phyloP scores from a whole-genome alignment of 495 filamentous ascomycete species.

The Tuber umbilicatum region DNA sequence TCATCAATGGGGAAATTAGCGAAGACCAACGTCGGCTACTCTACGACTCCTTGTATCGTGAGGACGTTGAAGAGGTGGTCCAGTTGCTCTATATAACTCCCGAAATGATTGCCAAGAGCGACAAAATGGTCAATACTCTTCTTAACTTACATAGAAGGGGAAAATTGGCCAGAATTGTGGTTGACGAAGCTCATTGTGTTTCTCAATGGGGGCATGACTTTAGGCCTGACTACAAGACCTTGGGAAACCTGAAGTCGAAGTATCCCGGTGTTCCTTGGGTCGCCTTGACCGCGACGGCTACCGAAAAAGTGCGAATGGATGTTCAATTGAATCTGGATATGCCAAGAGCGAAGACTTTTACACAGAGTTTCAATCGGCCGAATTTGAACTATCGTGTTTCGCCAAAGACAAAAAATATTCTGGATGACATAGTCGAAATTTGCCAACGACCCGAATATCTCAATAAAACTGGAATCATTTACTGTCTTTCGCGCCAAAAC shows the following conservation, averaged over 20 bases:
- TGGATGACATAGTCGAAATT: constrained; percentile 61
- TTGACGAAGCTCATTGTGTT: constrained; percentile 97
- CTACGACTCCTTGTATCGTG: constrained; percentile 53
- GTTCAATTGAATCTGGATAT: constrained; percentile 84
- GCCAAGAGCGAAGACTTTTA: constrained; percentile 63
- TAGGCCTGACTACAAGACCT: constrained; percentile 85
- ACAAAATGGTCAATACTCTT: constrained; percentile 55
- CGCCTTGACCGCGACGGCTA: constrained; percentile 91
- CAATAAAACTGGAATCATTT: constrained; percentile 82
- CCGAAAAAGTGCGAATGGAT: constrained; percentile 82
- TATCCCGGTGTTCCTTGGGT: constrained; percentile 79
- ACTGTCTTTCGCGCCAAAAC: constrained; percentile 76
- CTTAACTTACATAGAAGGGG: constrained; percentile 55
- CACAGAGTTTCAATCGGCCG: constrained; percentile 88
- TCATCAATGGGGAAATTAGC: constrained; percentile 69
- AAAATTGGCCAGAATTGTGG: constrained; percentile 81
- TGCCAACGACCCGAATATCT: constrained; percentile 59
- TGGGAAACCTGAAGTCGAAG: constrained; percentile 62
- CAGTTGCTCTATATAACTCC: constrained; percentile 91
- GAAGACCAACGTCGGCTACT: constrained; percentile 54
- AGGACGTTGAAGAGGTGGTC: constrained; percentile 59
- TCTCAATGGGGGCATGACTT: constrained; percentile 99
- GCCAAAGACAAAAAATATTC: constrained; percentile 51
- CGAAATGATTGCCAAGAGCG: constrained; percentile 85
- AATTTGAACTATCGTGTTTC: constrained; percentile 84